Evolutionary conservation across 2,329 filamentous ascomycete genomes (phyloP).

Genomic region (Rutstroemia sp.): DNA sequence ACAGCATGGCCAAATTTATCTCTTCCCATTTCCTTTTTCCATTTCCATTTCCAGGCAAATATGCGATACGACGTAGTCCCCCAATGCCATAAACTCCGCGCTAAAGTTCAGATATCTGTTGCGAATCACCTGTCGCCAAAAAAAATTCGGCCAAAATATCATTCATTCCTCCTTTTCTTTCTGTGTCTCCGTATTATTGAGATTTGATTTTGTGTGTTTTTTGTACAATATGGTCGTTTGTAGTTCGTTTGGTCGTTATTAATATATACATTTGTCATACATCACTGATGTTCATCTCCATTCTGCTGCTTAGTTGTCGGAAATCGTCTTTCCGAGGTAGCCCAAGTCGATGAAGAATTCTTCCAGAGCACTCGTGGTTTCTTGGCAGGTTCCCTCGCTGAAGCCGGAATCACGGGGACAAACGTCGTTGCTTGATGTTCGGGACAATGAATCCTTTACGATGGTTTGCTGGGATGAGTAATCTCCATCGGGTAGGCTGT

Average conservation of each 20-base stretch:
- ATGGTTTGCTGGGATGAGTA: slow-evolving; percentile 17
- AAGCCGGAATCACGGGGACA: slow-evolving; percentile 8
- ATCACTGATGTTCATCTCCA: not conserved
- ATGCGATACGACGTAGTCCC: not conserved
- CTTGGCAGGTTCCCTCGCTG: not conserved
- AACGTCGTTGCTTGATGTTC: slow-evolving; percentile 6
- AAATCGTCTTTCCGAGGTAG: slow-evolving; percentile 40
- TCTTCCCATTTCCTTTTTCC: no score
- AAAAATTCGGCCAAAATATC: not conserved
- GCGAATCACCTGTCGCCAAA: not conserved
- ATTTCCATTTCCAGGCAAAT: no score
- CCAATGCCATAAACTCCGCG: not conserved
- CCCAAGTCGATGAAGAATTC: slow-evolving; percentile 43
- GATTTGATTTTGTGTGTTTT: not conserved
- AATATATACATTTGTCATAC: not conserved
- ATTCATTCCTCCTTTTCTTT: not conserved
- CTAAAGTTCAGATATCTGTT: not conserved
- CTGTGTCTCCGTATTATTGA: not conserved
- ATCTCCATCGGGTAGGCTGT: slow-evolving; percentile 20
- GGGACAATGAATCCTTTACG: slow-evolving; percentile 10
- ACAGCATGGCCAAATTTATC: no score
- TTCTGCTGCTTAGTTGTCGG: slow-evolving; percentile 7
- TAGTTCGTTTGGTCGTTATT: not conserved
- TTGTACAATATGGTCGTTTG: not conserved
- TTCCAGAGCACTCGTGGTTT: slow-evolving; percentile 32